Evolutionary conservation across 2,329 filamentous ascomycete species (phyloP), one percentile per base, ranked within the genome.

Genomic region (Cercospora sp.): DNA sequence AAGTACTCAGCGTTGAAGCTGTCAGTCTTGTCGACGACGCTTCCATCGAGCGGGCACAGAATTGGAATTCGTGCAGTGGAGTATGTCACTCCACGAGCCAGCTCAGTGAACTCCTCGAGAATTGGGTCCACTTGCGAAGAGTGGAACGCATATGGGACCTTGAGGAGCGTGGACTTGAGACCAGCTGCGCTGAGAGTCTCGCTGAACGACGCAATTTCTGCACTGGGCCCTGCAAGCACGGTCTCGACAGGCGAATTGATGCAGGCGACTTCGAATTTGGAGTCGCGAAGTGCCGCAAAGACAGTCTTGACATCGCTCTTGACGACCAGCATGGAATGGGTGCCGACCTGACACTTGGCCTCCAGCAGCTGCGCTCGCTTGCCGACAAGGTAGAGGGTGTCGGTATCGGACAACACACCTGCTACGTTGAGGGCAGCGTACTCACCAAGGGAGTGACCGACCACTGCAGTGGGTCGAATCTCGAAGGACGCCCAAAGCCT

Each of bases 351-450:
- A 66, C 72, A 77, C n/a, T 75, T 69, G 8, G 71, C 26, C 26
- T 74, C 51, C 13, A 78, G 65, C 16, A 81, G 68, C 28, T 73
- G 31, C 2, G 80, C 79, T 7, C 80, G 69, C 1, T 36, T 39
- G 3, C 78, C 80, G 3, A 80, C 79, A 5, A 81, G 66, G 64
- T 70, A 77, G 7, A 82, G 71, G 1, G 75, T 70, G 33, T 69
- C 68, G 6, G n/a, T 42, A 70, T 53, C 63, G 36, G 16, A 76
- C 10, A 70, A 45, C 1, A 67, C 65, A 30, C 66, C 68, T 23
- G 68, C 65, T 13, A 65, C 53, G 26, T 53, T 33, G 13, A 70
- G 36, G 5, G 68, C 68, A 39, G 68, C 65, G 45, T 66, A 68
- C 39, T 70, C 68, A 16, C 68, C 68, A 13, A 68, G 60, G 36